A percentile compares a stretch with the other conserved stretches of the same genome.
Evolutionary conservation across 768 basidiomycete species (phyloP).

Genomic region (Boletus reticuloceps): DNA sequence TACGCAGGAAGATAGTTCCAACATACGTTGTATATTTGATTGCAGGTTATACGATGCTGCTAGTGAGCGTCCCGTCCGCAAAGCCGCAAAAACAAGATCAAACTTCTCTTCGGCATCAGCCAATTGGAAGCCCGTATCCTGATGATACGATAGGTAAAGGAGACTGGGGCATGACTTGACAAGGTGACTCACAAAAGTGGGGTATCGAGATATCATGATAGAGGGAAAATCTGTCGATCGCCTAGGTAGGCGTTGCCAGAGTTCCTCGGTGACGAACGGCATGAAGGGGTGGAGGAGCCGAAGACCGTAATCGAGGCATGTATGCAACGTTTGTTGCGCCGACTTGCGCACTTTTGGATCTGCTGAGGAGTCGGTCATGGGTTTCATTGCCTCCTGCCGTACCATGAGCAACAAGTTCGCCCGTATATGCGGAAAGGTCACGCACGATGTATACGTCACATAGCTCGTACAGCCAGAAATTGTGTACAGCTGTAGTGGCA

Average conservation of each 20-base stretch:
- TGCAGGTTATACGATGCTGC: conserved; percentile 87
- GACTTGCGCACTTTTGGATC: conserved; percentile 64
- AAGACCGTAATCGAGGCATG: conserved; percentile 87
- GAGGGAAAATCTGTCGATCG: conserved; percentile 78
- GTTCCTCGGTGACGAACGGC: conserved; percentile 98
- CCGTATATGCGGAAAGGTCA: conserved; percentile 7
- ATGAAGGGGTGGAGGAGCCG: conserved; percentile 95
- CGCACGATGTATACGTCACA: conserved; percentile 97
- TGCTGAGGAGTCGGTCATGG: conserved; percentile 84
- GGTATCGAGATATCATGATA: conserved; percentile 89
- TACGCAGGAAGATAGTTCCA: too few species aligned
- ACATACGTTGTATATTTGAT: conserved; percentile 51
- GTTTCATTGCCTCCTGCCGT: conserved; percentile 94
- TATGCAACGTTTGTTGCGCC: conserved; percentile 94
- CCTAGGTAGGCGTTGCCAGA: conserved; percentile 95
- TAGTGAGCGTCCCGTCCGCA: conserved; percentile 51
- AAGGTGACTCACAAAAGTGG: conserved; percentile 59
- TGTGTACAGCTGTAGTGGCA: conserved; percentile 81
- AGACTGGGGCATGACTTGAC: not conserved
- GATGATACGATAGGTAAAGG: not conserved
- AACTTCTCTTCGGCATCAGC: conserved; percentile 80
- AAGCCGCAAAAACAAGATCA: conserved; percentile 75
- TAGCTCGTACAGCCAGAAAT: conserved; percentile 98
- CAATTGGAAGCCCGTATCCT: conserved; percentile 64
- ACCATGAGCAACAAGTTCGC: not conserved